Base-by-base conservation (phyloP, 768 basidiomycete genomes). In the Astraeus odoratus region DNA sequence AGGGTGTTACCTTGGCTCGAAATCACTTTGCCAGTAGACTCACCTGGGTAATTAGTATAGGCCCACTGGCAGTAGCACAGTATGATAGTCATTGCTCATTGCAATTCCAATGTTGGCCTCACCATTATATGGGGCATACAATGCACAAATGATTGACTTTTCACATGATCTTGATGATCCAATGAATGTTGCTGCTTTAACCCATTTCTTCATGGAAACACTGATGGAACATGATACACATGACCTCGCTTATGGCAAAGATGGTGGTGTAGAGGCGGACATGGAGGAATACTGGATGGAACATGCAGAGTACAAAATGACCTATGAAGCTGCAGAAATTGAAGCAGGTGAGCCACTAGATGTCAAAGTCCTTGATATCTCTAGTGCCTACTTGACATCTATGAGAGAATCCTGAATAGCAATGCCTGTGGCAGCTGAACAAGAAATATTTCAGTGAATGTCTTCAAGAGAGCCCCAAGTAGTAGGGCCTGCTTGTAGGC, bases 131-230 rank as follows among this genome's bases (percentile, higher is more conserved):
- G 79, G 81, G 51, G 52, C 72, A 4, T 79, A 69, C 60, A 81
- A 83, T 64, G 67, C 79, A 13, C 79, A 72, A 58, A 83, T 84
- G 81, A 61, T 75, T 40, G 80, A 83, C 63, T 81, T 74, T 54
- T 63, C 61, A 44, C 59, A 58, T 47, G 81, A 83, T 59, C 55
- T 69, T 30, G 81, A 84, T 59, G 73, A 80, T 40, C 68, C 73
- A 53, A 83, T 83, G 80, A 71, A 77, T 50, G 57, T 67, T 2
- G 48, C 60, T 29, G 54, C 50, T 20, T 67, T 72, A 8, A 63
- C 69, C 40, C 77, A 81, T 39, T 57, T 69, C 25, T 81, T 71
- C 68, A 44, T 71, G 69, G 51, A 82, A 60, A 67, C 73, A 3
- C 57, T 67, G 43, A 84, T 84, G 82, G 77, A 80, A 51, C 63